Conservation (phyloP, 306 rosid species). For the Cucurbita pepo region DNA sequence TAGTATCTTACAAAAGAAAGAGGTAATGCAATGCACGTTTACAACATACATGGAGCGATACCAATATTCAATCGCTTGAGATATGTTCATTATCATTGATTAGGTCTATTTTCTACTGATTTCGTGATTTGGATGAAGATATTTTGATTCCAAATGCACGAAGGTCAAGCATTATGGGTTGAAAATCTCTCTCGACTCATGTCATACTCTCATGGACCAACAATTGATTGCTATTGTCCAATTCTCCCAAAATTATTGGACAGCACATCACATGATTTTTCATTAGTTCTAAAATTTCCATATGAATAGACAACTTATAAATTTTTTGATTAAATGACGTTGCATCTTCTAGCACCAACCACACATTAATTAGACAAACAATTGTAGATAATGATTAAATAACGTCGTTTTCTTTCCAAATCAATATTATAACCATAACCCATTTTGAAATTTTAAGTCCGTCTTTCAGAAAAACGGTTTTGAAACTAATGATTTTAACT, state of each 20-base stretch:
- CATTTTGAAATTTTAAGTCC: no score
- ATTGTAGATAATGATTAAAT: neutral
- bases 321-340: neutral
- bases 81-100: no score
- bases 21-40: no score
- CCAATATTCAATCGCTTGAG: no score
- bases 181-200: neutral
- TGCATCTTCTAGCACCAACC: constrained; percentile 6
- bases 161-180: neutral
- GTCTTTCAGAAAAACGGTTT: no score
- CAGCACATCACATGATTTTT: neutral
- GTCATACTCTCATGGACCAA: neutral
- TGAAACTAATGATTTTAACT: no score
- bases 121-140: neutral
- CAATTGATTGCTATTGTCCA: neutral
- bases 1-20: no score
- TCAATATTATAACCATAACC: neutral
- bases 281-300: no score
- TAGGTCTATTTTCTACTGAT: neutral
- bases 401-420: neutral
- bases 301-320: neutral
- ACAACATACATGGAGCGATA: no score
- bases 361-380: neutral
- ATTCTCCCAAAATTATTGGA: neutral
- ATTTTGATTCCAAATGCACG: neutral